Percentiles rank a stretch among this genome's conserved stretches.
These are phyloP conservation scores for Aspergillus panamensis DNA, from an alignment of 495 filamentous ascomycete species.

Conservation along the genomic window DNA sequence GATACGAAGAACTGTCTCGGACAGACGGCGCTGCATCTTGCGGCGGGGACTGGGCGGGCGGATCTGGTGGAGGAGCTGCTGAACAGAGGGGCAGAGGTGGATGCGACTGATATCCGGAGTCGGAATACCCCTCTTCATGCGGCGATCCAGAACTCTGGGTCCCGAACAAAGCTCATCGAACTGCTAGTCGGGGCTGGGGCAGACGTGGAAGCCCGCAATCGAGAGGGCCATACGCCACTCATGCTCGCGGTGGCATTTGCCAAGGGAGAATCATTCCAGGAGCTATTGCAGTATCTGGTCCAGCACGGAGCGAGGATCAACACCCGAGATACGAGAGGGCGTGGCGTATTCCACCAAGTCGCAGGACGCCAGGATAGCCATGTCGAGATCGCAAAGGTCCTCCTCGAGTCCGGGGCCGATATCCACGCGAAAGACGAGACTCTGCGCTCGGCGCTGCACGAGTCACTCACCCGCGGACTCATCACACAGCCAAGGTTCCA, in stretches of 20 bases:
- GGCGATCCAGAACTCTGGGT: too few relatives aligned
- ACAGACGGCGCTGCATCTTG: not conserved
- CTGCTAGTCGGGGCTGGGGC: not conserved
- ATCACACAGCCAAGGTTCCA: not conserved
- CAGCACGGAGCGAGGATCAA: not conserved
- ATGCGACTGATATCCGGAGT: not conserved
- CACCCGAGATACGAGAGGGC: not conserved
- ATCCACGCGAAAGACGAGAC: not conserved
- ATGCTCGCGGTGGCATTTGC: not conserved
- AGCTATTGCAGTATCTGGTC: not conserved
- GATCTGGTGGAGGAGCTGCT: not conserved
- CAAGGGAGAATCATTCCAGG: not conserved
- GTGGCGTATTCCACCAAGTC: not conserved
- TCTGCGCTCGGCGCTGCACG: not conserved
- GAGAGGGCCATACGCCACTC: not conserved
- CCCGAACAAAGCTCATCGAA: not conserved
- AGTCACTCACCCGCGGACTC: not conserved
- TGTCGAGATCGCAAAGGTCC: not conserved
- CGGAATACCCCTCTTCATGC: not conserved
- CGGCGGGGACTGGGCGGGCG: not conserved
- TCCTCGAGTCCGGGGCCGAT: not conserved
- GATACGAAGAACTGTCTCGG: not conserved
- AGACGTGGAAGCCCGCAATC: not conserved
- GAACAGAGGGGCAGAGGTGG: not conserved
- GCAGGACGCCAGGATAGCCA: not conserved